Conservation (phyloP, 2,329 filamentous ascomycete genomes). For the Corinectria fuckeliana region DNA sequence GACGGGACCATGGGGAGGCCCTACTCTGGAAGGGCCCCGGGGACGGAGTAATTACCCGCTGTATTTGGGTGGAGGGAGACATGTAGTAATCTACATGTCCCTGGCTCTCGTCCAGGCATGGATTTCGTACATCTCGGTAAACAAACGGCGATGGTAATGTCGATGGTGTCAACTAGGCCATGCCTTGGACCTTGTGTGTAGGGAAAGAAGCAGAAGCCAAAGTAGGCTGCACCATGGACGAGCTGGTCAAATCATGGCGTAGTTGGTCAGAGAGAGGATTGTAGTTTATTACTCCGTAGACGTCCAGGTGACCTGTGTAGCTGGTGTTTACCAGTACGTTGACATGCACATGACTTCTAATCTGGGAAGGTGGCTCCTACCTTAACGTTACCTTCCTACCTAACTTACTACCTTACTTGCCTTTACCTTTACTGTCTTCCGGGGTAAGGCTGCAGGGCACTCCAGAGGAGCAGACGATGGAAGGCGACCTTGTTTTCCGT, state of each 20-base stretch:
- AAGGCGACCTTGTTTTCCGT: background rate
- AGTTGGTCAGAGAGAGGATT: background rate
- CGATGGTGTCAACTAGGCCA: slow-evolving; percentile 3
- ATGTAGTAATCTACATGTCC: background rate
- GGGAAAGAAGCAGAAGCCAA: background rate
- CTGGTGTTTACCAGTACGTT: background rate
- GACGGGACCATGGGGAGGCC: slow-evolving; percentile 2
- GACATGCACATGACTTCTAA: slow-evolving; percentile 1
- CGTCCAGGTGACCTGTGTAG: background rate
- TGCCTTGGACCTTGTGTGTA: slow-evolving; percentile 10
- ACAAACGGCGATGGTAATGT: slow-evolving; percentile 5
- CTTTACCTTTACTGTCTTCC: background rate
- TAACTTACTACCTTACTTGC: background rate
- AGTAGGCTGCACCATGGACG: background rate
- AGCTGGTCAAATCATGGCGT: background rate
- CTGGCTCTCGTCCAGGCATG: background rate
- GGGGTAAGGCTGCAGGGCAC: background rate
- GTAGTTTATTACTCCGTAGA: background rate
- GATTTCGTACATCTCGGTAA: slow-evolving; percentile 2
- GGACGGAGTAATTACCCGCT: slow-evolving; percentile 9
- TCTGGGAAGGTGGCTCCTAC: slow-evolving; percentile 3
- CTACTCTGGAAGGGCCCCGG: background rate
- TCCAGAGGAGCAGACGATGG: background rate
- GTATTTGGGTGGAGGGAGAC: slow-evolving; percentile 1
- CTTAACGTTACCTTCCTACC: background rate